Conservation (phyloP, 73 alveolate species). For the Stentor coeruleus region DNA sequence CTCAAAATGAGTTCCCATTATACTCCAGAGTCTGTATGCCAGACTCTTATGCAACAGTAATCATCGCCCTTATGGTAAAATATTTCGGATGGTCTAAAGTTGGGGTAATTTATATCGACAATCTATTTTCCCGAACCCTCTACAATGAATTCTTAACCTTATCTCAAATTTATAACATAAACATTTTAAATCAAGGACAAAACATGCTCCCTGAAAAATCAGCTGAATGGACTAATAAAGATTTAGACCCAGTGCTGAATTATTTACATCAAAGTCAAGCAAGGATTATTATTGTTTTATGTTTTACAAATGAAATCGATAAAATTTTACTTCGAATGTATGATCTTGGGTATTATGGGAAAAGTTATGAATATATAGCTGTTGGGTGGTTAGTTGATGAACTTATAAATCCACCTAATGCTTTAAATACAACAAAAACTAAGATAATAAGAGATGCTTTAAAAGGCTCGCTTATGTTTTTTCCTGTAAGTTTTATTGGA, state of each 20-base stretch:
- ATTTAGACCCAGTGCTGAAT: neutral
- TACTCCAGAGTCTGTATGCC: neutral
- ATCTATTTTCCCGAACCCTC: neutral
- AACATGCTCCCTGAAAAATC: conserved; percentile 15
- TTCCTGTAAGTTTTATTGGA: neutral
- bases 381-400: neutral
- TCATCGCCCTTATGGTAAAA: neutral
- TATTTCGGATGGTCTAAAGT: conserved; percentile 12
- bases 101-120: conserved; percentile 4
- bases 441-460: conserved; percentile 5
- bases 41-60: neutral
- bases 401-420: neutral
- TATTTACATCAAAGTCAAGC: conserved; percentile 14
- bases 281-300: neutral
- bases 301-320: neutral
- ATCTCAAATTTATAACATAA: neutral
- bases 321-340: neutral
- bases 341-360: conserved; percentile 20
- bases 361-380: neutral
- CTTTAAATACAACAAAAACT: neutral
- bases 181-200: conserved; percentile 12
- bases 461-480: conserved; percentile 22
- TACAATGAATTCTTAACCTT: neutral
- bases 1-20: neutral
- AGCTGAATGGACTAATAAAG: neutral